phyloP scores from a whole-genome alignment of 371 early-diverging fungal genomes.

The Circinella minor region DNA sequence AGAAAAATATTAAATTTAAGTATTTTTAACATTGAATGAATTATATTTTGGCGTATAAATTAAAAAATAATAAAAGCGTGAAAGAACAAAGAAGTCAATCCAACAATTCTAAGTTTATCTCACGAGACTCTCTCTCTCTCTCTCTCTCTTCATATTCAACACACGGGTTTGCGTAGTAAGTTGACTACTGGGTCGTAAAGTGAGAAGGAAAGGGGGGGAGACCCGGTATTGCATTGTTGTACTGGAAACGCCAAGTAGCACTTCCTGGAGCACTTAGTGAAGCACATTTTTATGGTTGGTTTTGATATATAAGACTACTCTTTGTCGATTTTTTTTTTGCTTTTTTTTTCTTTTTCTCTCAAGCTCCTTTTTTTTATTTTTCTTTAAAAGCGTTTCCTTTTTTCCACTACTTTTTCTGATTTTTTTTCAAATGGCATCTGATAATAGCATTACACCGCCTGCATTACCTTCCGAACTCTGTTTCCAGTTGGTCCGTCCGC shows the following conservation, averaged over 20 bases:
- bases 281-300: slow-evolving; percentile 6
- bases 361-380: background rate
- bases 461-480: background rate
- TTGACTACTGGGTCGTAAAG: too few species aligned
- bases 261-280: background rate
- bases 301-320: slow-evolving; percentile 9
- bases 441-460: background rate
- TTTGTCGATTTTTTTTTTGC: background rate
- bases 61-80: background rate
- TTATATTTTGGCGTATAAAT: background rate
- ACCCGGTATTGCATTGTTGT: slow-evolving; percentile 2
- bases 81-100: background rate
- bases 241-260: slow-evolving; percentile 11
- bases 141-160: background rate
- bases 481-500: slow-evolving; percentile 3
- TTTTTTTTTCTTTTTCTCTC: background rate
- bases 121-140: background rate
- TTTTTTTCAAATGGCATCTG: background rate
- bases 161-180: background rate
- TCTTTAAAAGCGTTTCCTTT: background rate
- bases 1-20: background rate
- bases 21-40: background rate
- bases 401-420: background rate
- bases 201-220: background rate
- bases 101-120: background rate